Conservation (phyloP, 768 basidiomycete genomes). For the Trametes cingulata region DNA sequence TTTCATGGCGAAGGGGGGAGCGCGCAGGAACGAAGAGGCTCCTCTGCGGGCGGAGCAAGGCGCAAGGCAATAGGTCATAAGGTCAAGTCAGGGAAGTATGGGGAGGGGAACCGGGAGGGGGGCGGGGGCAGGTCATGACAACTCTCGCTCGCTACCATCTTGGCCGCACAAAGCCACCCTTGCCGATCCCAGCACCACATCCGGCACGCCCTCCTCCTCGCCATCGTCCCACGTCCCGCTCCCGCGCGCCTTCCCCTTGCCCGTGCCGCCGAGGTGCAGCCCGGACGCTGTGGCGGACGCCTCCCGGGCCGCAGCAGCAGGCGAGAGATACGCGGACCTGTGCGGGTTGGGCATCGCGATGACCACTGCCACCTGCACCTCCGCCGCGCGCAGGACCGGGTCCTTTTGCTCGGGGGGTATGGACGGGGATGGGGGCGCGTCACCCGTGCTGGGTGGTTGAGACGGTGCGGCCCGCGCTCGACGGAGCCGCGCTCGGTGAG, state of each 20-base stretch:
- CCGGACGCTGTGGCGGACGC: neutral
- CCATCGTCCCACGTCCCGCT: constrained; percentile 26
- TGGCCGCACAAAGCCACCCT: constrained; percentile 30
- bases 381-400: constrained; percentile 26
- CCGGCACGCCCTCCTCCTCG: constrained; percentile 44
- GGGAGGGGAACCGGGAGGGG: too few relatives aligned
- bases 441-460: neutral
- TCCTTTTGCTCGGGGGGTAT: constrained; percentile 19
- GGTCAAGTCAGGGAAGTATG: too few relatives aligned
- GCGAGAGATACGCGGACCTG: constrained; percentile 19
- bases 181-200: constrained; percentile 51
- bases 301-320: neutral
- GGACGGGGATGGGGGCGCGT: constrained; percentile 3
- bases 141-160: neutral
- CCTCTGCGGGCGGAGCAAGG: too few relatives aligned
- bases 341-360: constrained; percentile 55
- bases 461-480: neutral
- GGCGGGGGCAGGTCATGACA: neutral
- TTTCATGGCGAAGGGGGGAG: neutral
- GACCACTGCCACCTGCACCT: constrained; percentile 56
- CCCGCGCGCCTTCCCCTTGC: constrained; percentile 29
- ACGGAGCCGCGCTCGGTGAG: constrained; percentile 10
- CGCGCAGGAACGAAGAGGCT: too few relatives aligned
- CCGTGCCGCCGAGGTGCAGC: neutral
- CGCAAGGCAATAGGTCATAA: neutral